These are phyloP conservation scores for Rhynchospora breviuscula DNA, from an alignment of 176 grass and related monocot genomes.

Conservation along the genomic window DNA sequence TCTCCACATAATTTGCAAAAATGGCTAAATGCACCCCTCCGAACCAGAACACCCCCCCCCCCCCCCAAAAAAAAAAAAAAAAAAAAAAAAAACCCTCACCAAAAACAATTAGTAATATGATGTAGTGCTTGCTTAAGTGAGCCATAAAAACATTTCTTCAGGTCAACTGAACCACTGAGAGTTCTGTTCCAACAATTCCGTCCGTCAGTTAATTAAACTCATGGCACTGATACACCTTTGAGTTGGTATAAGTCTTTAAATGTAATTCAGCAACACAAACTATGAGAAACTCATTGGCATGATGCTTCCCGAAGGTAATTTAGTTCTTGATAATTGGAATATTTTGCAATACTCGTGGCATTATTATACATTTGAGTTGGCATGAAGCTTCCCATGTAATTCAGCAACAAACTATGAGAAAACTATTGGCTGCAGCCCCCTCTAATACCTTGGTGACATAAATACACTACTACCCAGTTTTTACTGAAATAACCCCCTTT, in stretches of 20 bases:
- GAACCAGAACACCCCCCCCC: neutral
- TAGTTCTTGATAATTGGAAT: too few species aligned
- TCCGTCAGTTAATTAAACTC: neutral
- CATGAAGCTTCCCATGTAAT: neutral
- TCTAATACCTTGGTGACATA: neutral
- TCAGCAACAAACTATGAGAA: neutral
- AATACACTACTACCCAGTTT: neutral
- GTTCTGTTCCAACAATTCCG: too few species aligned
- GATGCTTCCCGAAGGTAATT: too few species aligned
- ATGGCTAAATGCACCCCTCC: neutral
- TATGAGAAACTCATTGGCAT: too few species aligned
- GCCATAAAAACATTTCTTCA: neutral
- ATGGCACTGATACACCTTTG: neutral
- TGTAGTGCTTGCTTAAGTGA: neutral
- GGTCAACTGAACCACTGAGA: neutral
- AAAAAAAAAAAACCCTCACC: too few species aligned
- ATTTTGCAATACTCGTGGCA: neutral
- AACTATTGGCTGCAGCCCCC: neutral
- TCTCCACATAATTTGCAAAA: neutral
- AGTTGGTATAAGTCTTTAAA: neutral
- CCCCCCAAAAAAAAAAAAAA: too few species aligned
- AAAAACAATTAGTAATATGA: neutral
- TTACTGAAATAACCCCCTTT: neutral
- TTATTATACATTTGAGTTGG: neutral
- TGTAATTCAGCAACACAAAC: slow-evolving; percentile 1